Percentiles rank a stretch among this genome's conserved stretches.
Evolutionary conservation across 352 stramenopile genomes (phyloP).

Genomic region (Phytophthora hibernalis): DNA sequence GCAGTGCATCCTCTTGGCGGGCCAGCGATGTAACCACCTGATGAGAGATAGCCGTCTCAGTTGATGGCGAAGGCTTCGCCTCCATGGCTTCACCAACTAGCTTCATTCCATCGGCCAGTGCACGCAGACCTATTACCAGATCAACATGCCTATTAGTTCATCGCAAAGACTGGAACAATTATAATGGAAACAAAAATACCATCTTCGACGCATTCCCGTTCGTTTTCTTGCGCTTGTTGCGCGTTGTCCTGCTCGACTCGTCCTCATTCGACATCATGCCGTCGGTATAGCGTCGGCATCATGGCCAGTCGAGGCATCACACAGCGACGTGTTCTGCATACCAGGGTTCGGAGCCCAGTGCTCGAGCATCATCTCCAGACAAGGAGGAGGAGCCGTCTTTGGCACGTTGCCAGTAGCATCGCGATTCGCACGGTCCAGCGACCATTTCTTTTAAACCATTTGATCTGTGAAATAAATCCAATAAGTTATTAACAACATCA

Average conservation of each 20-base stretch:
- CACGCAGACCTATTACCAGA: neutral
- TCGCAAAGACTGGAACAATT: neutral
- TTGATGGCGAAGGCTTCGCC: neutral
- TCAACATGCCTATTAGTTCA: neutral
- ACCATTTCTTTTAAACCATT: conserved; percentile 1
- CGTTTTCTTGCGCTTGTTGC: conserved; percentile 18
- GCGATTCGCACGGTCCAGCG: neutral
- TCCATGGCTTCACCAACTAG: conserved; percentile 2
- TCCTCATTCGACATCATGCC: neutral
- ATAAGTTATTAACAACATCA: no score
- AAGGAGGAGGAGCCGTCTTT: neutral
- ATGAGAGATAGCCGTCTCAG: neutral
- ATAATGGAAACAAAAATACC: neutral
- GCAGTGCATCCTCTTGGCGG: conserved; percentile 3
- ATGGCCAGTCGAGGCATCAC: neutral
- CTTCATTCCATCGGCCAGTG: neutral
- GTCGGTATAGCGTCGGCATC: neutral
- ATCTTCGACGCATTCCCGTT: conserved; percentile 17
- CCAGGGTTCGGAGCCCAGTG: conserved; percentile 7
- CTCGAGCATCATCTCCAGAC: conserved; percentile 7
- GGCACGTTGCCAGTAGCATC: conserved; percentile 7
- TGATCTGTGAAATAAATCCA: no score
- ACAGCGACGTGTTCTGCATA: conserved; percentile 10
- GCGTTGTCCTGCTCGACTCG: neutral
- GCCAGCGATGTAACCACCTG: neutral